Evolutionary conservation across 140 eudicot species (phyloP).

Genomic region (Cichorium intybus): DNA sequence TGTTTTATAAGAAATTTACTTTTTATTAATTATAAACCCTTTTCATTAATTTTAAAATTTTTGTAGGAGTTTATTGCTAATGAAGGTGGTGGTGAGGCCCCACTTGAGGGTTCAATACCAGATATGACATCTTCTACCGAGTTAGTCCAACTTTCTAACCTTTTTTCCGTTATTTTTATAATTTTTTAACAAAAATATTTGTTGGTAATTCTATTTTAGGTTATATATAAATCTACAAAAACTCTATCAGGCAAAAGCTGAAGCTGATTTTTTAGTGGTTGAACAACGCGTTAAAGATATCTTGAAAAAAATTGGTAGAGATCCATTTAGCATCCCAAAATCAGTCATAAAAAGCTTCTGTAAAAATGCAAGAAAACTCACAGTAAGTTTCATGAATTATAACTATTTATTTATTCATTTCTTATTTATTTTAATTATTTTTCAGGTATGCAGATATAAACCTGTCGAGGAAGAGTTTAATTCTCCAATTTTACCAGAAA

Average conservation of each 20-base stretch:
- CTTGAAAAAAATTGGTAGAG: constrained; percentile 83
- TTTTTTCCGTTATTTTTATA: neutral
- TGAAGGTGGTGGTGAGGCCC: constrained; percentile 97
- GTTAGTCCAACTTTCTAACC: constrained; percentile 38
- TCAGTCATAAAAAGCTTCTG: constrained; percentile 69
- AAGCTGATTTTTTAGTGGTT: constrained; percentile 73
- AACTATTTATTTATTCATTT: neutral
- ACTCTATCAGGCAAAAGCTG: constrained; percentile 96
- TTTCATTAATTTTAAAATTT: too few species aligned
- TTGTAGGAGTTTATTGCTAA: constrained; percentile 85
- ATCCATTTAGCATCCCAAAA: constrained; percentile 76
- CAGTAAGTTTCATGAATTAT: constrained; percentile 38
- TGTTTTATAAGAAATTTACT: neutral
- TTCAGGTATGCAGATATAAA: constrained; percentile 83
- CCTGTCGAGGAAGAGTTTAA: constrained; percentile 77
- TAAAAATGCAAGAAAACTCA: constrained; percentile 88
- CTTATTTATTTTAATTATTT: neutral
- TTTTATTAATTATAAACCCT: neutral
- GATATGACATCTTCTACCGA: constrained; percentile 99
- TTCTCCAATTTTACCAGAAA: constrained; percentile 64
- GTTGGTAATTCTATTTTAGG: constrained; percentile 43
- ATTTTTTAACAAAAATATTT: constrained; percentile 6
- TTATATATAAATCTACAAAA: constrained; percentile 84
- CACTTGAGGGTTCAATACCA: constrained; percentile 97
- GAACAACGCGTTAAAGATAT: constrained; percentile 68